Evolutionary conservation across 345 rosid species (phyloP), one percentile per base, ranked within the genome.

Genomic region (Moricandia moricandioides): DNA sequence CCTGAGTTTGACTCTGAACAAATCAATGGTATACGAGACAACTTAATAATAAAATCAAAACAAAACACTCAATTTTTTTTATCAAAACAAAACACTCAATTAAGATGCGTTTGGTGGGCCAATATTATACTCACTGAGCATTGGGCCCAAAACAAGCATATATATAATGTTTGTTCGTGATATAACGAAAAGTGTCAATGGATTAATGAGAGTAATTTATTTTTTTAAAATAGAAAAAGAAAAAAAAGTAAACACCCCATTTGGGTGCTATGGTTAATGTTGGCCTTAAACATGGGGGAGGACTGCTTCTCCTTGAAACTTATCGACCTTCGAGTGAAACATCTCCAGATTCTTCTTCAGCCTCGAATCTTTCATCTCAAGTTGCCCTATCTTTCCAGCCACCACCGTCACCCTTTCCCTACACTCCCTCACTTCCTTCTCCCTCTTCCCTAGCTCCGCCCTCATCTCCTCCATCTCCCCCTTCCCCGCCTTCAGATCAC

Each of bases 391-490:
- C 13, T 73, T 85, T 6, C 74, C 78, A 16, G 74, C 78, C 37
- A 81, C 81, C 71, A 78, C 85, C 2, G 78, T 78, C 6, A 88
- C 84, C 45, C 14, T 73, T 34, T 75, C 82, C 65, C 80, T 65
- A 43, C 85, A 77, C 33, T 84, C 89, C 3, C 67, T 87, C 3
- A 76, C 77, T 21, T 83, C 88, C 62, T 77, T 77, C 55, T 89
- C 92, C 57, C 81, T 89, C 33, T 27, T 56, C 35, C 68, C 67
- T 8, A 89, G 79, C 67, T 84, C 90, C 56, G 58, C 73, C 82
- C 54, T 65, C 83, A 82, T 75, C 55, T 67, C 70, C 62, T 88
- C 85, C 62, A 91, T 77, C 67, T 86, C 84, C 51, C 65, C 82
- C 74, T 73, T 89, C 14, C 69, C 61, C 0, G 82, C 74, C 61